Percentiles rank a stretch among this genome's conserved stretches.
Conservation (phyloP, 1,284 basidiomycete species). For the Austroboletus niveus region DNA sequence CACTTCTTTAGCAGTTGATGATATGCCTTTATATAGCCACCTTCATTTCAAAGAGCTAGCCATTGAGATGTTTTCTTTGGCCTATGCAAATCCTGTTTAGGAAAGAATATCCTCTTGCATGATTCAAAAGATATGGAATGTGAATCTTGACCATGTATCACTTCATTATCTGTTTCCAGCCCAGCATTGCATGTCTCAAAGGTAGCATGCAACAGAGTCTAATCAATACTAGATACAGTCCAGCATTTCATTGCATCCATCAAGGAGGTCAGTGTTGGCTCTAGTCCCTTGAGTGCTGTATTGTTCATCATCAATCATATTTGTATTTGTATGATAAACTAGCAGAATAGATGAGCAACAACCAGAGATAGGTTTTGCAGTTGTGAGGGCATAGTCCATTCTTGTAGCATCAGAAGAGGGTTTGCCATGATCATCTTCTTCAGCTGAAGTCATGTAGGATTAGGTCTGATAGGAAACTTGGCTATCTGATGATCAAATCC, state of each 20-base stretch:
- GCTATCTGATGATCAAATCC: too few relatives aligned
- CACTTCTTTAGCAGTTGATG: not conserved
- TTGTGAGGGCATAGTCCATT: not conserved
- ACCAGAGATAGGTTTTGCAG: not conserved
- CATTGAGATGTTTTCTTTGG: not conserved
- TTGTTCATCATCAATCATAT: constrained; percentile 10
- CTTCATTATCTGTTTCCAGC: not conserved
- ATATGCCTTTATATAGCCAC: not conserved
- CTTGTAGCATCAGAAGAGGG: constrained; percentile 1
- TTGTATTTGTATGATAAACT: constrained; percentile 10
- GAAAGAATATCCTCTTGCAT: constrained; percentile 1
- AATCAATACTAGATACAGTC: constrained; percentile 4
- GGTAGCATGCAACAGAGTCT: not conserved
- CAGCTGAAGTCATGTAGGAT: too few relatives aligned
- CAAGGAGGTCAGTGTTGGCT: not conserved
- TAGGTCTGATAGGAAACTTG: too few relatives aligned
- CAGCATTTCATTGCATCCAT: constrained; percentile 9
- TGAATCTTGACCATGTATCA: not conserved
- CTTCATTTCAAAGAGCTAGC: not conserved
- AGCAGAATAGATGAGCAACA: not conserved
- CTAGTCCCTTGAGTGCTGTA: constrained; percentile 2
- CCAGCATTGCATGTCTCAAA: constrained; percentile 7
- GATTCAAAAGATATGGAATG: not conserved
- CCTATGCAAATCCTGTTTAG: not conserved
- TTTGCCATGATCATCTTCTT: constrained; percentile 1